Percentiles rank a stretch among this genome's conserved stretches.
Conservation (phyloP, 805 yeast species). For the Kodamaea restingae region DNA sequence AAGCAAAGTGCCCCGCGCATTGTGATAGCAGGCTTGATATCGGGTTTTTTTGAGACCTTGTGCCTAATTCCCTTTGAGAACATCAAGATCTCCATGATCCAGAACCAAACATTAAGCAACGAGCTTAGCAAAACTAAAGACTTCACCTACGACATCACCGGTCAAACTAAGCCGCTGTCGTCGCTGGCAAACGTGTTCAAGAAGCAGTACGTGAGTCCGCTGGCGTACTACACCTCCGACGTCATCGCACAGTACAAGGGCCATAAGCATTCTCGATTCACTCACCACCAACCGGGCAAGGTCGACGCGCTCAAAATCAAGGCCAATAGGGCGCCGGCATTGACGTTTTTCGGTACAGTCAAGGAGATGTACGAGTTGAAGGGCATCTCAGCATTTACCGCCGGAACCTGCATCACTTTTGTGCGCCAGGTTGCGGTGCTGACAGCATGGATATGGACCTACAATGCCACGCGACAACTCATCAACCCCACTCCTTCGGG, state of each 20-base stretch:
- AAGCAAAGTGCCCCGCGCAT: constrained; percentile 73
- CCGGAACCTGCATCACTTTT: constrained; percentile 81
- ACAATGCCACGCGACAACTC: constrained; percentile 70
- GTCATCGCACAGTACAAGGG: constrained; percentile 25
- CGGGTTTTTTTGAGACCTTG: constrained; percentile 78
- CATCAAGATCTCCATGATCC: constrained; percentile 75
- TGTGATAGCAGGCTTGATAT: constrained; percentile 77
- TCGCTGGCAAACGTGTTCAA: constrained; percentile 17
- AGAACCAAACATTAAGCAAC: constrained; percentile 44
- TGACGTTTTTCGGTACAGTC: constrained; percentile 48
- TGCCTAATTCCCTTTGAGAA: constrained; percentile 90
- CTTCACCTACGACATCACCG: constrained; percentile 8
- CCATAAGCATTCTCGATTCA: constrained; percentile 21
- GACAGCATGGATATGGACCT: constrained; percentile 79
- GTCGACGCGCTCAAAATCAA: constrained; percentile 20
- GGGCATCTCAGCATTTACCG: constrained; percentile 74
- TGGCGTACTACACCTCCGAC: constrained; percentile 38
- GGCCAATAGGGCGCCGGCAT: constrained; percentile 53
- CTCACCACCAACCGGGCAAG: constrained; percentile 7
- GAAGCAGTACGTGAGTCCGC: constrained; percentile 39
- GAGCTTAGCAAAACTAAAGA: constrained; percentile 16
- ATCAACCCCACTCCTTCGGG: constrained; percentile 46
- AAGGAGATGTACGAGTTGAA: constrained; percentile 66
- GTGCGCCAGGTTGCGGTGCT: constrained; percentile 76
- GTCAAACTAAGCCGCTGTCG: background rate